Evolutionary conservation across 2,329 filamentous ascomycete species (phyloP).

Genomic region (Sporothrix globosa): DNA sequence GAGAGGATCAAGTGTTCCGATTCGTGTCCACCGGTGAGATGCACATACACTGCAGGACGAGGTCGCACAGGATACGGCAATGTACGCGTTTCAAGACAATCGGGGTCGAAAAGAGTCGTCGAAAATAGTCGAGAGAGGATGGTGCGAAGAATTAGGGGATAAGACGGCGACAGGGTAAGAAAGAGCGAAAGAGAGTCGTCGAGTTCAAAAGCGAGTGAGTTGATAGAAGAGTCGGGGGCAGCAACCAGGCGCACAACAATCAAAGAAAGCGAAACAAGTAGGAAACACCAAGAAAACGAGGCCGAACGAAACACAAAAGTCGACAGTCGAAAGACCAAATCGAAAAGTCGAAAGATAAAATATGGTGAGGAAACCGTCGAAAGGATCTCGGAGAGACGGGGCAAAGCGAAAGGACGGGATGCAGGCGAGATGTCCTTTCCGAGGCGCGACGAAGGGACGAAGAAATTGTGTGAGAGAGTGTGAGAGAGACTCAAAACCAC

Average conservation of each 20-base stretch:
- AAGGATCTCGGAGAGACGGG: neutral
- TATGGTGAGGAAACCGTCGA: neutral
- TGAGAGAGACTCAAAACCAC: neutral
- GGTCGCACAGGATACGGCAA: conserved; percentile 24
- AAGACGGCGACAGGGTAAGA: neutral
- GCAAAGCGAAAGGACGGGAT: conserved; percentile 13
- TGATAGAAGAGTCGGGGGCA: conserved; percentile 2
- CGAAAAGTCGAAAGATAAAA: neutral
- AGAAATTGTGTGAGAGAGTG: neutral
- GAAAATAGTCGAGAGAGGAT: neutral
- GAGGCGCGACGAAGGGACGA: neutral
- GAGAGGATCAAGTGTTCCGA: neutral
- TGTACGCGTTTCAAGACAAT: neutral
- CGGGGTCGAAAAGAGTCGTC: neutral
- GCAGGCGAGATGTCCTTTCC: conserved; percentile 14
- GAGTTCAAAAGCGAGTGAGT: conserved; percentile 4
- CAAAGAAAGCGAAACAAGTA: conserved; percentile 22
- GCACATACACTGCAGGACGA: conserved; percentile 25
- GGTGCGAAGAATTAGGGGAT: no score
- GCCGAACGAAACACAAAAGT: neutral
- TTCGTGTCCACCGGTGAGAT: conserved; percentile 22
- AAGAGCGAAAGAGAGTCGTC: neutral
- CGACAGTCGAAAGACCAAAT: neutral
- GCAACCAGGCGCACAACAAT: conserved; percentile 31
- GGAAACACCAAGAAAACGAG: neutral